Evolutionary conservation across 2,329 filamentous ascomycete species (phyloP), one percentile per base, ranked within the genome.

Genomic region (Blastomyces silverae): DNA sequence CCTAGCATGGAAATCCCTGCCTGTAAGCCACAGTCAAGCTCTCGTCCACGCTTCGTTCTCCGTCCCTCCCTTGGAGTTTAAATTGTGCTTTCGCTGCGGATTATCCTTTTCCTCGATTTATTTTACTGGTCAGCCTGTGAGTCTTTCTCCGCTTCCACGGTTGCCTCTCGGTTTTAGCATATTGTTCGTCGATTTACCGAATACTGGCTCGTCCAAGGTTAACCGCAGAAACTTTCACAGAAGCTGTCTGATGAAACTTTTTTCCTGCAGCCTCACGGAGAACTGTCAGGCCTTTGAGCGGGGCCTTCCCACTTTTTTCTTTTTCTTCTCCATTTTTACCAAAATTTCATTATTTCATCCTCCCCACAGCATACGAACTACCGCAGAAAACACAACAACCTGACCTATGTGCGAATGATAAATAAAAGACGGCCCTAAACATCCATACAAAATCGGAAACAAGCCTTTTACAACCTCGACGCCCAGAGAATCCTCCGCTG

Each of bases 1-100:
- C 53, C 53, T 56, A 31, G 53, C 53, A 56, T 34, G 53, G 28
- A 50, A 22, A 50, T 7, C 46, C 46, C n/a, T 22, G 46, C 46
- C 13, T 20, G 17, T 44, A 44, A 44, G 42, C 42, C 42, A n/a
- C 6, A 50, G 17, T 22, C 46, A 50, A 50, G 46, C 53, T 56
- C 22, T 37, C 31, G 20, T 57, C 28, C 28, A 57, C 53, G 53
- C 39, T 57, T 57, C n/a, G 34, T 22, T n/a, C 48, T 13, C 53
- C 15, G 20, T 25, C n/a, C 13, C 52, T 56, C 31, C 53, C 55
- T 57, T 57, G 31, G 17, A 57, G 28, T 17, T 39, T 57, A n/a
- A 39, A 10, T 17, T 37, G 34, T 37, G 34, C 34, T 37, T 37
- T n/a, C n/a, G n/a, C n/a, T n/a, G n/a, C n/a, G n/a, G n/a, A 37